Evolutionary conservation across 805 yeast species (phyloP).

Genomic region (Wickerhamiella cacticola): DNA sequence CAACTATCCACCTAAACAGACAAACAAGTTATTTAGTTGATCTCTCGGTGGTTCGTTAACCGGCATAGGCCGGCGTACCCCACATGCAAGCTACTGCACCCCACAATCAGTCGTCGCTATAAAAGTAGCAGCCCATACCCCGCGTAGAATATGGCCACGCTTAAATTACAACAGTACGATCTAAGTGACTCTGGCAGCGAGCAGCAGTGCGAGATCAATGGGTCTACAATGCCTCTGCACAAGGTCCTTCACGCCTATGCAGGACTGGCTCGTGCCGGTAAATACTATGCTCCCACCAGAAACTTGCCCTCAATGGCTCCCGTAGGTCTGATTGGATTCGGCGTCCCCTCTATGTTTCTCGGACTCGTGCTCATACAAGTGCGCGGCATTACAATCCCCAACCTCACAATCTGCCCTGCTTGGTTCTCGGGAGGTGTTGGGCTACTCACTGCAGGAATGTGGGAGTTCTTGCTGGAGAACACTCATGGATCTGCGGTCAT

Average conservation of each 20-base stretch:
- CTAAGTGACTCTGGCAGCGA: neutral
- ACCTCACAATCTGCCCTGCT: slow-evolving; percentile 48
- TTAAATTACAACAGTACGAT: neutral
- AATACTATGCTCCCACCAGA: slow-evolving; percentile 33
- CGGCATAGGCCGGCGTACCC: too few relatives aligned
- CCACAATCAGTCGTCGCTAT: too few relatives aligned
- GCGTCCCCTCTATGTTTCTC: slow-evolving; percentile 48
- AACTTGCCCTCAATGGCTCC: slow-evolving; percentile 56
- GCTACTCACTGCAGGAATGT: slow-evolving; percentile 55
- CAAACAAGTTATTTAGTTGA: too few relatives aligned
- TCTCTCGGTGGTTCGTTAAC: too few relatives aligned
- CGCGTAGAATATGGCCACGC: too few relatives aligned
- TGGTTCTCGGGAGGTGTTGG: slow-evolving; percentile 53
- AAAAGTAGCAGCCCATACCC: too few relatives aligned
- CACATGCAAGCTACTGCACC: too few relatives aligned
- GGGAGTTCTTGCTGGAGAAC: slow-evolving; percentile 53
- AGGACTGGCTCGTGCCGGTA: slow-evolving; percentile 39
- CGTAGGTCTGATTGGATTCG: slow-evolving; percentile 48
- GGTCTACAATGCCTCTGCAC: slow-evolving; percentile 33
- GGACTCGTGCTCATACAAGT: slow-evolving; percentile 44
- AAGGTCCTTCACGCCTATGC: slow-evolving; percentile 57
- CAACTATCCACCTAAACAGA: too few relatives aligned
- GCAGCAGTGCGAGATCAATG: neutral
- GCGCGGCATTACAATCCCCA: slow-evolving; percentile 43
- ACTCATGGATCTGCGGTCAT: slow-evolving; percentile 49